phyloP scores from a whole-genome alignment of 164 flowering plant species.

The Dillenia turbinata region DNA sequence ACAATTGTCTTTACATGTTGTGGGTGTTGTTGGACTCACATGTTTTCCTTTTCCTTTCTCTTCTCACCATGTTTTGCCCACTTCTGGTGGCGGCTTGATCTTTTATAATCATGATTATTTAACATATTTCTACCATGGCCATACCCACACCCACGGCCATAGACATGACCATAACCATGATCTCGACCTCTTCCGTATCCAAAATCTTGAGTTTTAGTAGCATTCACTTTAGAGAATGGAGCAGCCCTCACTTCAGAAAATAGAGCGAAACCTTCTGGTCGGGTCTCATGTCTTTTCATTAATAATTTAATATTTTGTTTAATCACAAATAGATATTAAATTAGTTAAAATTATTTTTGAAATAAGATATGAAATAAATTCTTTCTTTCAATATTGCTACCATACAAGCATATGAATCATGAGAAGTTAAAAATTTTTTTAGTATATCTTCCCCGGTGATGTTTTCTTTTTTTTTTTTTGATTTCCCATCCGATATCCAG shows the following conservation, averaged over 20 bases:
- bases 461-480: too few species aligned
- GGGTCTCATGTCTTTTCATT: not conserved
- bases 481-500: too few species aligned
- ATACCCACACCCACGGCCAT: not conserved
- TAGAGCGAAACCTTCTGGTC: not conserved
- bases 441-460: not conserved
- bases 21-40: not conserved
- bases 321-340: not conserved
- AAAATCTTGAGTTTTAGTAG: too few species aligned
- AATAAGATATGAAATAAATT: too few species aligned
- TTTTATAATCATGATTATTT: too few species aligned
- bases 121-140: too few species aligned
- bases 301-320: conserved; percentile 1
- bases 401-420: not conserved
- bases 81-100: too few species aligned
- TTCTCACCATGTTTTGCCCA: too few species aligned
- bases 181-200: not conserved
- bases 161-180: not conserved
- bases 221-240: not conserved
- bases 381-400: not conserved
- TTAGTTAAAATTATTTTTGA: conserved; percentile 3
- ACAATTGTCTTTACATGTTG: not conserved
- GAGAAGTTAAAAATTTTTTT: not conserved
- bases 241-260: not conserved
- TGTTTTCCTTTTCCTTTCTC: too few species aligned